phyloP scores from a whole-genome alignment of 305 asterid genomes.

The Nicotiana rustica region DNA sequence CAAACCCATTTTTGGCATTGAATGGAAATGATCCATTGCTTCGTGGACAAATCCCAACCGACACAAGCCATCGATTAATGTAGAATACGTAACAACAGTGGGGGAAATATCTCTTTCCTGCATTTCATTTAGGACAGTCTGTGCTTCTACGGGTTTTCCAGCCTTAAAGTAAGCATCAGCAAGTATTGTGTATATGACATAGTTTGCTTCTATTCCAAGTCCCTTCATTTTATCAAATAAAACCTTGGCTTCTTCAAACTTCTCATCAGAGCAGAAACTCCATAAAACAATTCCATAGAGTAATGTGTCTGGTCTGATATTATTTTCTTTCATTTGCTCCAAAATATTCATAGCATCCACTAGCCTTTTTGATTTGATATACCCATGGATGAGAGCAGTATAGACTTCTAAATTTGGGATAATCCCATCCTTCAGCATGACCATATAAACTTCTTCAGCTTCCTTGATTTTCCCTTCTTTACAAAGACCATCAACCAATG shows the following conservation, averaged over 20 bases:
- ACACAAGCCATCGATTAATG: conserved; percentile 76
- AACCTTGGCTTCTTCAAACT: conserved; percentile 67
- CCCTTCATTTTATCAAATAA: conserved; percentile 77
- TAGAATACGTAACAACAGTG: conserved; percentile 66
- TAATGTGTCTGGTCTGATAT: conserved; percentile 62
- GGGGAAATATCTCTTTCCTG: conserved; percentile 64
- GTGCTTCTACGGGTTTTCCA: conserved; percentile 76
- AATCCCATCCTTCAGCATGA: conserved; percentile 62
- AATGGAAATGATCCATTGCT: conserved; percentile 64
- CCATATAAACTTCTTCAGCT: conserved; percentile 79
- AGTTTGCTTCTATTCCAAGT: conserved; percentile 55
- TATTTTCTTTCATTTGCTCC: conserved; percentile 64
- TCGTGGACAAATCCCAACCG: conserved; percentile 70
- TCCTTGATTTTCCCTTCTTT: conserved; percentile 71
- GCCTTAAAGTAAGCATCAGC: conserved; percentile 78
- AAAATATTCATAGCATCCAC: conserved; percentile 67
- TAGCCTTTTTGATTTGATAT: conserved; percentile 67
- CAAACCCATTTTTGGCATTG: conserved; percentile 60
- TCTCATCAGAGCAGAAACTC: conserved; percentile 74
- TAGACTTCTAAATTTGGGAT: conserved; percentile 69
- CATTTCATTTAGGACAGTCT: conserved; percentile 70
- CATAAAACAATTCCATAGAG: conserved; percentile 81
- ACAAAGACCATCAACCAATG: conserved; percentile 79
- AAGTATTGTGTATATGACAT: conserved; percentile 73
- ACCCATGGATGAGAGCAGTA: conserved; percentile 82